phyloP scores from a whole-genome alignment of 2,329 filamentous ascomycete species.

The Ustilaginoidea virens region DNA sequence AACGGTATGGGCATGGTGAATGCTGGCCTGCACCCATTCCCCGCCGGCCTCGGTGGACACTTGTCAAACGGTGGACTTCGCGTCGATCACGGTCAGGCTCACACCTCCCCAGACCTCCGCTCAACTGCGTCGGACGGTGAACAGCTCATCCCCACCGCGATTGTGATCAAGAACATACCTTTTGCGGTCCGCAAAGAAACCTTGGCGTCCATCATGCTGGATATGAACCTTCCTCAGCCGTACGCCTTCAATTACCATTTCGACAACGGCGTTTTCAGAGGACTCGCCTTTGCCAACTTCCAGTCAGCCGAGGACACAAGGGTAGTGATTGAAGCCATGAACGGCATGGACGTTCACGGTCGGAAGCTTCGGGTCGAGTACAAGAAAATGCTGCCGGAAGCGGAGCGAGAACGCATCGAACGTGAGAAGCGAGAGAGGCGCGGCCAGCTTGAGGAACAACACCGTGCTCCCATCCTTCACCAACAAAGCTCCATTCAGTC shows the following conservation, averaged over 20 bases:
- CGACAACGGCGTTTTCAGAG: constrained; percentile 92
- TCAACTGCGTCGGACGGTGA: constrained; percentile 43
- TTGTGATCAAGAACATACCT: constrained; percentile 98
- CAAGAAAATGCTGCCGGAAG: constrained; percentile 96
- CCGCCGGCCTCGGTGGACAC: constrained; percentile 19
- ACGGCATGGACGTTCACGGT: constrained; percentile 89
- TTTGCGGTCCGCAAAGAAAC: constrained; percentile 98
- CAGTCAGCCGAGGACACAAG: constrained; percentile 89
- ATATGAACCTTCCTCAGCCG: constrained; percentile 81
- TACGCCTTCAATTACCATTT: constrained; percentile 99
- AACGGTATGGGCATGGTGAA: constrained; percentile 25
- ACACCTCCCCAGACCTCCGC: constrained; percentile 25
- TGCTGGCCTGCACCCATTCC: constrained; percentile 19
- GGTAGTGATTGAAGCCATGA: constrained; percentile 82
- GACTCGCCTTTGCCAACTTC: constrained; percentile 95
- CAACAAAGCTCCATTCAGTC: constrained; percentile 80
- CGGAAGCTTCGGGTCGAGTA: constrained; percentile 93
- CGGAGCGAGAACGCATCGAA: constrained; percentile 90
- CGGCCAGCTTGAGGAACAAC: constrained; percentile 93
- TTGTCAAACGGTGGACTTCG: constrained; percentile 26
- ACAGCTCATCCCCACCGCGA: constrained; percentile 92
- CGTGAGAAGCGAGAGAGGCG: constrained; percentile 91
- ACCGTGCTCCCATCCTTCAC: constrained; percentile 63
- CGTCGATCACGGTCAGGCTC: constrained; percentile 24
- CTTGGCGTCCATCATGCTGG: constrained; percentile 82